Evolutionary conservation across 2,329 filamentous ascomycete genomes (phyloP), one percentile per base, ranked within the genome.

Genomic region (Byssoonygena ceratinophila): DNA sequence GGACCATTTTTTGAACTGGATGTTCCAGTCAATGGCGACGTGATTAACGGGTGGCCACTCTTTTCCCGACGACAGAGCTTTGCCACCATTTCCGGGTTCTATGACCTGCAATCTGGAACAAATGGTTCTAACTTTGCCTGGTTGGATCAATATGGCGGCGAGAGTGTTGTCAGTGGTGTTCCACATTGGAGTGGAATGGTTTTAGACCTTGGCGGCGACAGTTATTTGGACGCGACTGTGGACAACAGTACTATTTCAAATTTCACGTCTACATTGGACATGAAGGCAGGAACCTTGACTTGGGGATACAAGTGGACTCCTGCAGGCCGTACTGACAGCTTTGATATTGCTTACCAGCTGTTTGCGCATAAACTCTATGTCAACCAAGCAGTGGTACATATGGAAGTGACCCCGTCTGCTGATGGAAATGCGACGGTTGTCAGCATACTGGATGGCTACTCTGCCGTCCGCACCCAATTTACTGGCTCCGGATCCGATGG

Each of bases 271-370:
- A 79, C 74, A 0, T 73, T 84, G 49, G 77, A 83, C 59, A 78
- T 84, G 60, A 78, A 77, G 58, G 75, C 74, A n/a, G 84, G 81
- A 0, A 63, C 83, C 7, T 69, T 82, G 55, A 74, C 73, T 12
- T 87, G 84, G 81, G 70, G 72, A 3, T 85, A 84, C 60, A 79
- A 69, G 5, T 88, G 84, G 84, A 76, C 70, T 2, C 84, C 83
- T 1, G 63, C 62, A 9, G 64, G 66, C 1, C 66, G 68, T 3
- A 68, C 68, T 12, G 70, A 67, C 2, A 68, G 72, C 0, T 81
- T 83, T 54, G 71, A 79, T 12, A 72, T 87, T 31, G 73, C 71
- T n/a, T 86, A 85, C 59, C 73, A 77, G n/a, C 71, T 86, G 57
- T 80, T 85, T 58, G 75, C 80, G 9, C 76, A 84, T 66, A 83